Conservation (phyloP, 192 early-diverging fungal genomes). For the Mortierella antarctica region DNA sequence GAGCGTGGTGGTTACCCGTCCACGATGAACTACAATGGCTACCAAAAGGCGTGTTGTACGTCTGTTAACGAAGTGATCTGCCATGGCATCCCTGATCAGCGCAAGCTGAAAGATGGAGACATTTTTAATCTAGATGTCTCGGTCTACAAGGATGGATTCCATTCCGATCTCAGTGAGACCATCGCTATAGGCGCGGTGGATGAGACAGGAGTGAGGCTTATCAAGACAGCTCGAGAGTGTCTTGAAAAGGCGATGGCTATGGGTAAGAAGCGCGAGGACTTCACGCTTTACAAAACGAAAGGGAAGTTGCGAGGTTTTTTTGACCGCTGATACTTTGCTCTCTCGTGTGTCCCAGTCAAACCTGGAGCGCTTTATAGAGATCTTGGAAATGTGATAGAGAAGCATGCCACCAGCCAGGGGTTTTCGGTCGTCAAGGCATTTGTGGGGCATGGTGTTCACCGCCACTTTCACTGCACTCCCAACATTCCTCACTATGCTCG, state of each 20-base stretch:
- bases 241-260: conserved; percentile 92
- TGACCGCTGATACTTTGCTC: not conserved
- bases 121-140: conserved; percentile 96
- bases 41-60: conserved; percentile 97
- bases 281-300: not conserved
- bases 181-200: conserved; percentile 93
- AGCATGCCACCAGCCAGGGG: conserved; percentile 82
- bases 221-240: conserved; percentile 86
- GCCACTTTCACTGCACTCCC: conserved; percentile 91
- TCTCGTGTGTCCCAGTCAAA: conserved; percentile 71
- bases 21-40: conserved; percentile 95
- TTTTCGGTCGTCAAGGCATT: conserved; percentile 94
- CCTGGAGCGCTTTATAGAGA: conserved; percentile 94
- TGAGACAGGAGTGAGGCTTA: conserved; percentile 73
- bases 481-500: conserved; percentile 94
- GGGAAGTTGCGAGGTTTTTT: too few species aligned
- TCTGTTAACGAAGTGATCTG: conserved; percentile 84
- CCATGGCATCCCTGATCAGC: conserved; percentile 97
- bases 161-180: conserved; percentile 95
- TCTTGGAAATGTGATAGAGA: conserved; percentile 90
- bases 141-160: conserved; percentile 91
- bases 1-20: conserved; percentile 95
- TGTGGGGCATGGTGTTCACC: conserved; percentile 91
- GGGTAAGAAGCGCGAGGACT: conserved; percentile 57
- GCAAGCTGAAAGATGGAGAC: conserved; percentile 93